Conservation (phyloP, 108 stramenopile genomes). For the Chaetoceros tenuissimus region DNA sequence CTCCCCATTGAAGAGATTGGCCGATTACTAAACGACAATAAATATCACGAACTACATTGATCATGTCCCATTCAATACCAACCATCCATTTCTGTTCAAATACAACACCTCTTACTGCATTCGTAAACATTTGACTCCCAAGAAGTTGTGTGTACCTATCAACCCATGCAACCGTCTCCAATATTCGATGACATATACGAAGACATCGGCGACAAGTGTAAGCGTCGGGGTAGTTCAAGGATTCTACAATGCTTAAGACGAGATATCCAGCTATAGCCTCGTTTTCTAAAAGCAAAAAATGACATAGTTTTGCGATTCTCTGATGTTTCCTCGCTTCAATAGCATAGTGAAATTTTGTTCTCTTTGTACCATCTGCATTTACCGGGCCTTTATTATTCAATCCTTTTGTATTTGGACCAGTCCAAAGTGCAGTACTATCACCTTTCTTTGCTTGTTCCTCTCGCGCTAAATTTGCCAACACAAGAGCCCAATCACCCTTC, state of each 20-base stretch:
- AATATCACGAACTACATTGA: slow-evolving; percentile 80
- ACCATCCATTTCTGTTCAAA: slow-evolving; percentile 91
- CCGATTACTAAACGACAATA: slow-evolving; percentile 79
- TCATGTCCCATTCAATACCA: slow-evolving; percentile 87
- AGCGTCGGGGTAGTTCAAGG: slow-evolving; percentile 76
- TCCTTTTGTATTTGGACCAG: slow-evolving; percentile 37
- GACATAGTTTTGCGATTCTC: slow-evolving; percentile 71
- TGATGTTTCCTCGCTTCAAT: slow-evolving; percentile 67
- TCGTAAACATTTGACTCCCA: slow-evolving; percentile 58
- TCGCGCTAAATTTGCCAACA: slow-evolving; percentile 54
- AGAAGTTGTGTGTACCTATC: slow-evolving; percentile 71
- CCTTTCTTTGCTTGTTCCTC: slow-evolving; percentile 47
- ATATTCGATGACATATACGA: slow-evolving; percentile 77
- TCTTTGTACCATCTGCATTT: slow-evolving; percentile 75
- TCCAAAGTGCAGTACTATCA: slow-evolving; percentile 16
- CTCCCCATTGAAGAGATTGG: slow-evolving; percentile 69
- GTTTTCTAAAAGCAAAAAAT: slow-evolving; percentile 72
- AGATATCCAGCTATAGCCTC: slow-evolving; percentile 69
- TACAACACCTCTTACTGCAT: slow-evolving; percentile 61
- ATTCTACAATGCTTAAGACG: slow-evolving; percentile 56
- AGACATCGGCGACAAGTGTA: slow-evolving; percentile 78
- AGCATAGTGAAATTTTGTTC: slow-evolving; percentile 30
- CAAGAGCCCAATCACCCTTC: slow-evolving; percentile 49
- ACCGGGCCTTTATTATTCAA: slow-evolving; percentile 26
- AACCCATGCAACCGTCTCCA: slow-evolving; percentile 76